Evolutionary conservation across 139 green algal species (phyloP).

Genomic region (Chlorella sorokiniana): DNA sequence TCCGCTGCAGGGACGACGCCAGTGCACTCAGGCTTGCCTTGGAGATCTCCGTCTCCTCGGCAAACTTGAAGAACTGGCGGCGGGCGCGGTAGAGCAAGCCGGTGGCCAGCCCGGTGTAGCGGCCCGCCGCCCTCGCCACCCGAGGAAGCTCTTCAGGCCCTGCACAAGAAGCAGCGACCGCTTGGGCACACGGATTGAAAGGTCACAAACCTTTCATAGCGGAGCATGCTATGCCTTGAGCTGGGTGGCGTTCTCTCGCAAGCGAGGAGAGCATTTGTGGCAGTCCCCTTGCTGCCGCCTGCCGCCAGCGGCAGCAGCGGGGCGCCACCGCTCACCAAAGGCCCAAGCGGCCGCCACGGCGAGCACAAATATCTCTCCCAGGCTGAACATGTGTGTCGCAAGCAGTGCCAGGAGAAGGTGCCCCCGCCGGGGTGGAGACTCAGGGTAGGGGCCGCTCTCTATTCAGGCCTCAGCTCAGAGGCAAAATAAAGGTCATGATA

Average conservation of each 20-base stretch:
- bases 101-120: conserved; percentile 29
- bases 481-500: too few species aligned
- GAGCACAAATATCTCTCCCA: conserved; percentile 33
- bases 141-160: conserved; percentile 45
- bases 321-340: conserved; percentile 27
- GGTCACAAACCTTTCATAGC: not conserved
- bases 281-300: not conserved
- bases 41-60: conserved; percentile 34
- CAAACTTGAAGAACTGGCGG: conserved; percentile 39
- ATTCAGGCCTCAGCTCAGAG: too few species aligned
- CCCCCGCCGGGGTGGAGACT: too few species aligned
- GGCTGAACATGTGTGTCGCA: conserved; percentile 16
- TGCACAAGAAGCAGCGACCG: not conserved
- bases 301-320: too few species aligned
- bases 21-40: conserved; percentile 9
- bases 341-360: conserved; percentile 18
- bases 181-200: not conserved
- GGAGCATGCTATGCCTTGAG: too few species aligned
- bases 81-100: conserved; percentile 33
- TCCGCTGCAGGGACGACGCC: too few species aligned
- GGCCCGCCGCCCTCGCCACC: not conserved
- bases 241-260: too few species aligned
- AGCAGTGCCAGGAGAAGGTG: not conserved
- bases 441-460: too few species aligned
- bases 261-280: too few species aligned